phyloP scores from a whole-genome alignment of 2,329 filamentous ascomycete species.

The Colletotrichum navitas region DNA sequence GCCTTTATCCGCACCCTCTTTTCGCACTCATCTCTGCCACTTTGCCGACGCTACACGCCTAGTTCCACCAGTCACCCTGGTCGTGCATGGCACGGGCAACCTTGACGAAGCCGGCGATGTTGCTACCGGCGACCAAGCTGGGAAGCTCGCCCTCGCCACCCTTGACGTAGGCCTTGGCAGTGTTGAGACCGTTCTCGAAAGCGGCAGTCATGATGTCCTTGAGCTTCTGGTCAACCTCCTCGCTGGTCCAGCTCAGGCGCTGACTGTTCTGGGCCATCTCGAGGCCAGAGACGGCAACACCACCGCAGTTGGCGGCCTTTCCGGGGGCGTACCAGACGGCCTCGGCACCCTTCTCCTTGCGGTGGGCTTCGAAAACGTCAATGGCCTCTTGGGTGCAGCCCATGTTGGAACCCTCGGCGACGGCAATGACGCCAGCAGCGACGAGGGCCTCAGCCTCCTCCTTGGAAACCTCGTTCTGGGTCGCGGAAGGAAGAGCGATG shows the following conservation, averaged over 20 bases:
- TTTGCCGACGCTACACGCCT: slow-evolving; percentile 7
- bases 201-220: slow-evolving; percentile 95
- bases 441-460: slow-evolving; percentile 91
- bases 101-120: slow-evolving; percentile 98
- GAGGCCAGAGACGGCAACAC: slow-evolving; percentile 95
- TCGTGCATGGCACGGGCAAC: slow-evolving; percentile 94
- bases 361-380: slow-evolving; percentile 86
- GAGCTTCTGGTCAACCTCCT: slow-evolving; percentile 93
- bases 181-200: slow-evolving; percentile 90
- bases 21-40: slow-evolving; percentile 2
- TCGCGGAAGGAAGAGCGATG: slow-evolving; percentile 91
- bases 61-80: slow-evolving; percentile 91
- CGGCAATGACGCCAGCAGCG: slow-evolving; percentile 80
- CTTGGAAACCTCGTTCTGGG: slow-evolving; percentile 96
- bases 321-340: slow-evolving; percentile 97
- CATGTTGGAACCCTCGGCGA: slow-evolving; percentile 99
- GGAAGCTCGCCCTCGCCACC: slow-evolving; percentile 86
- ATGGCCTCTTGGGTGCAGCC: slow-evolving; percentile 97
- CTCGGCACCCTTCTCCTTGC: slow-evolving; percentile 74
- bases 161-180: slow-evolving; percentile 88
- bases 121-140: slow-evolving; percentile 90
- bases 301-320: slow-evolving; percentile 97
- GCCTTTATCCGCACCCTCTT: slow-evolving; percentile 12
- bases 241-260: slow-evolving; percentile 85
- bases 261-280: slow-evolving; percentile 99